phyloP scores from a whole-genome alignment of 78 protist species.

The Dictyostelium purpureum region DNA sequence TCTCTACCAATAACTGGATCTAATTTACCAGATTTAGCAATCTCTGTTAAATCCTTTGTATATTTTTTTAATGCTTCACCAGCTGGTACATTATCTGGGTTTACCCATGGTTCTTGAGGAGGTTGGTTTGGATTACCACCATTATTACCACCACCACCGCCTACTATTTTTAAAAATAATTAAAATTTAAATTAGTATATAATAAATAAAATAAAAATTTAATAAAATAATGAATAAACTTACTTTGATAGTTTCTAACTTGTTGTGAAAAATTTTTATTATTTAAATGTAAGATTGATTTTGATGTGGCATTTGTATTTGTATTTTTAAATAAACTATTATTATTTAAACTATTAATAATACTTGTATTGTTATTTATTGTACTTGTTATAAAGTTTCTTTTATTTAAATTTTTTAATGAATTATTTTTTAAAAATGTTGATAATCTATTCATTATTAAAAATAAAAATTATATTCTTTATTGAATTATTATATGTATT shows the following conservation, averaged over 20 bases:
- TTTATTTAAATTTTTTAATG: neutral
- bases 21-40: constrained; percentile 90
- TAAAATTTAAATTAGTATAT: too few relatives aligned
- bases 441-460: constrained; percentile 22
- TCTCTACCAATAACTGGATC: constrained; percentile 99
- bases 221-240: neutral
- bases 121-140: neutral
- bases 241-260: constrained; percentile 17
- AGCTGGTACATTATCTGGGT: constrained; percentile 62
- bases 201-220: neutral
- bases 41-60: constrained; percentile 68
- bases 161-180: neutral
- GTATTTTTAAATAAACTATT: neutral
- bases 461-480: too few relatives aligned
- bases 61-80: constrained; percentile 79
- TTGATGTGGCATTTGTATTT: too few relatives aligned
- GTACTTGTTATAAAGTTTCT: neutral
- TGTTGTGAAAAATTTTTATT: neutral
- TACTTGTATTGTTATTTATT: neutral
- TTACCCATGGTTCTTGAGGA: constrained; percentile 46
- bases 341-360: neutral
- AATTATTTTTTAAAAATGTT: neutral
- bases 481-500: too few relatives aligned
- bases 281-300: too few relatives aligned
- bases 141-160: constrained; percentile 11